A percentile compares a stretch with the other conserved stretches of the same genome.
phyloP scores from a whole-genome alignment of 2,329 filamentous ascomycete species.

The Raffaelea deltoideospora region DNA sequence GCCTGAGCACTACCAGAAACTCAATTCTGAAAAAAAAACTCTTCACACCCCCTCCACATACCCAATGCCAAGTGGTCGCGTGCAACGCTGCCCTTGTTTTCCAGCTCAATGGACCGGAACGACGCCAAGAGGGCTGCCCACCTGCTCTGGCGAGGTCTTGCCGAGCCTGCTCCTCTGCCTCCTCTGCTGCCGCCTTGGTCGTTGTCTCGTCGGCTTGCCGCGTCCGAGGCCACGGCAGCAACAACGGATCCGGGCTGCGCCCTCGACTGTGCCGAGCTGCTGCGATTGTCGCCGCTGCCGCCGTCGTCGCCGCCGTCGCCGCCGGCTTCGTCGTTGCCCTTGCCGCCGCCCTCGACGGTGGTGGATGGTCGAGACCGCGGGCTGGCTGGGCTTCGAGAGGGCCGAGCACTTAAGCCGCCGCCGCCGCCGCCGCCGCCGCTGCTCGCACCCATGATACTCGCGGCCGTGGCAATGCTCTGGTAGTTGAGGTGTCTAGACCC shows the following conservation, averaged over 20 bases:
- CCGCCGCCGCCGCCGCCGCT: background rate
- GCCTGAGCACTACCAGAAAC: too few species aligned
- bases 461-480: slow-evolving; percentile 9
- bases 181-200: slow-evolving; percentile 4
- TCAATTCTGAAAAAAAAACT: background rate
- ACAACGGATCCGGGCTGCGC: background rate
- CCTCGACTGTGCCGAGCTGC: background rate
- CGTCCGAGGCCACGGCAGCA: too few species aligned
- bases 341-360: background rate
- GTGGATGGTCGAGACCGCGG: too few species aligned
- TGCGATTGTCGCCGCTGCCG: background rate
- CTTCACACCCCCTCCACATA: slow-evolving; percentile 18
- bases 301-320: too few species aligned
- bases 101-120: slow-evolving; percentile 54
- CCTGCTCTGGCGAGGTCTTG: slow-evolving; percentile 14
- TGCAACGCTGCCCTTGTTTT: slow-evolving; percentile 75
- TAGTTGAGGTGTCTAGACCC: slow-evolving; percentile 11
- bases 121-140: slow-evolving; percentile 33
- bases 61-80: slow-evolving; percentile 69
- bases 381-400: too few species aligned
- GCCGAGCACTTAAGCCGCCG: background rate
- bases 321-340: background rate
- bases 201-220: too few species aligned
- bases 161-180: slow-evolving; percentile 13
- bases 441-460: too few species aligned